Conservation (phyloP, 768 basidiomycete species). For the Trametopsis cervina region DNA sequence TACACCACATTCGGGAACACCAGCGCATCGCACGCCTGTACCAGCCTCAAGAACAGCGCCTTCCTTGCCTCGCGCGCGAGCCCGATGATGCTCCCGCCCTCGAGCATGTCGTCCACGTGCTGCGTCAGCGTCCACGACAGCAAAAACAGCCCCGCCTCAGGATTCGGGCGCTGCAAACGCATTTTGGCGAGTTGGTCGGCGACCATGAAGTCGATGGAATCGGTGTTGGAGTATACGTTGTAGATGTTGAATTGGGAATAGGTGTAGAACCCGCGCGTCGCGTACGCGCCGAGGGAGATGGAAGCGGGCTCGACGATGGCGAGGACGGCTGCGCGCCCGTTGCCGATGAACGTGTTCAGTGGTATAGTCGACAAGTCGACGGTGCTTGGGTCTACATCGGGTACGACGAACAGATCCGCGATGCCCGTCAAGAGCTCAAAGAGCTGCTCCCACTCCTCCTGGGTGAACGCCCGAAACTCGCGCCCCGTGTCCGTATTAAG, state of each 20-base stretch:
- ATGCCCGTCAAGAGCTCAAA: neutral
- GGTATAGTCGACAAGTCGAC: neutral
- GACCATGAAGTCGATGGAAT: neutral
- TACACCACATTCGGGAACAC: slow-evolving; percentile 3
- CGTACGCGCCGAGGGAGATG: neutral
- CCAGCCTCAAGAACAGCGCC: neutral
- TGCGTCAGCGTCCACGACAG: slow-evolving; percentile 5
- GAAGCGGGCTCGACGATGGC: neutral
- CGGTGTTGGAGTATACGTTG: slow-evolving; percentile 1
- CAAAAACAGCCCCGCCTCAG: neutral
- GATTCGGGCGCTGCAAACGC: neutral
- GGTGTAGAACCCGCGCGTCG: neutral
- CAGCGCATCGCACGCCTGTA: neutral
- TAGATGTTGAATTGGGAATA: neutral
- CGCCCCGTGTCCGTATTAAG: neutral
- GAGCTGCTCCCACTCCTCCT: neutral
- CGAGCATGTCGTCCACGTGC: neutral
- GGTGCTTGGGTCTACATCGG: neutral
- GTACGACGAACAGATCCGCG: slow-evolving; percentile 1
- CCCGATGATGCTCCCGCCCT: neutral
- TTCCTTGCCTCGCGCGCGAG: neutral
- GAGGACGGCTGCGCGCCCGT: slow-evolving; percentile 2
- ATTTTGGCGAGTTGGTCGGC: slow-evolving; percentile 4
- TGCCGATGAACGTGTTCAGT: slow-evolving; percentile 1
- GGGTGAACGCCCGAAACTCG: neutral